These are phyloP conservation scores for Phytopythium aichiense DNA, from an alignment of 352 stramenopile genomes.

Conservation along the genomic window DNA sequence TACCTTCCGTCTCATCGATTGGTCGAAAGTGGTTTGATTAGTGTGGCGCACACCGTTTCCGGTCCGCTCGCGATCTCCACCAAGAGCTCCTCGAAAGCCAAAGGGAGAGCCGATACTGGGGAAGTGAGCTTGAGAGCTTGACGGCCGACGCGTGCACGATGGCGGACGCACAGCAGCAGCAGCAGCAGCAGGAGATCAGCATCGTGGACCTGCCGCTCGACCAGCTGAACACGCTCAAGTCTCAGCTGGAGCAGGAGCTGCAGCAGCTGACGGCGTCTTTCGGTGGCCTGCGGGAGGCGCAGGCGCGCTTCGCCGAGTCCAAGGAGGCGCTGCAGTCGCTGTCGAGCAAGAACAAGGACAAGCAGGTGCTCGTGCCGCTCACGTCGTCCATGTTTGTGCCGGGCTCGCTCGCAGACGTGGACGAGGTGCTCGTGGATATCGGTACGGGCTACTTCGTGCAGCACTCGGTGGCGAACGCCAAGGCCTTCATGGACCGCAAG, in stretches of 20 bases:
- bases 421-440: slow-evolving; percentile 92
- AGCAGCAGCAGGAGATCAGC: slow-evolving; percentile 53
- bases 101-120: slow-evolving; percentile 12
- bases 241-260: slow-evolving; percentile 83
- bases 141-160: slow-evolving; percentile 13
- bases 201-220: slow-evolving; percentile 89
- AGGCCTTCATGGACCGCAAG: slow-evolving; percentile 91
- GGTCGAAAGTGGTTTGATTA: not conserved
- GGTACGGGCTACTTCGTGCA: slow-evolving; percentile 95
- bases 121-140: not conserved
- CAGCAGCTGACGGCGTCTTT: slow-evolving; percentile 75
- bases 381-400: slow-evolving; percentile 95
- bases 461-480: slow-evolving; percentile 86
- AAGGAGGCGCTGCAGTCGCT: slow-evolving; percentile 69
- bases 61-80: slow-evolving; percentile 1
- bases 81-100: not conserved
- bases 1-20: not conserved
- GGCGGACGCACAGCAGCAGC: slow-evolving; percentile 23
- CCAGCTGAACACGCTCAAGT: slow-evolving; percentile 91
- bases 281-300: slow-evolving; percentile 61
- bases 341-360: slow-evolving; percentile 48
- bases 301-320: slow-evolving; percentile 77
- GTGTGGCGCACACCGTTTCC: slow-evolving; percentile 5
- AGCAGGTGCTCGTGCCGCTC: slow-evolving; percentile 92
- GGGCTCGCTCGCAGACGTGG: slow-evolving; percentile 81